Evolutionary conservation across 208 protist species (phyloP), one percentile per base, ranked within the genome.

Genomic region (Porcisia hertigi): DNA sequence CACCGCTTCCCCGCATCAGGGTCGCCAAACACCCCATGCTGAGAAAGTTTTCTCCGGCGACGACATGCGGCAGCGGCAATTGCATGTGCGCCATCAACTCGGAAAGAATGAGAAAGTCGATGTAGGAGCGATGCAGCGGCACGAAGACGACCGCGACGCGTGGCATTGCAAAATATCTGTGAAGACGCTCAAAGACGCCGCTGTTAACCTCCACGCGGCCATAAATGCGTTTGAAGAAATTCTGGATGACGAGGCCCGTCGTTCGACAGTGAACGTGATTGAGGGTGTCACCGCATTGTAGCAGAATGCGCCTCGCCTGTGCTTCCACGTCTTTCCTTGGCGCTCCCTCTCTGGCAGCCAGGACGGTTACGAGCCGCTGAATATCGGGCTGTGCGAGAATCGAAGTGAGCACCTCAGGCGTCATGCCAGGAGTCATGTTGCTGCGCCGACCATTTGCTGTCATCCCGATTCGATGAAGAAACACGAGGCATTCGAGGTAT

Each of bases 21-120:
- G 80, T 82, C 1, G 90, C 71, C 25, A 97, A 60, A 16, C 79
- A 62, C 11, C 90, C 89, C 85, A 98, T 83, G 34, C 84, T 80
- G 5, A 97, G 76, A 83, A 97, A 97, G 62, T 96, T 88, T 58
- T 98, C 94, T 18, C 94, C 94, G 7, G 95, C 87, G 55, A 92
- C 93, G 69, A 98, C 88, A 84, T 97, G 94, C 11, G 94, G 93
- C 14, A 86, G 72, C 2, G 92, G 79, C 43, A 95, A 74, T 14
- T 81, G 69, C 85, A 94, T 93, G 34, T 78, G 77, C 3, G 85
- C 81, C n/a, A 96, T 73, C 23, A 97, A 16, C 79, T 96, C 95
- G 8, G 91, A 91, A 73, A 98, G 64, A 47, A 96, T 83, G n/a
- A 97, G 76, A 77, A 98, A 98, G 76, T 98, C 95, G 23, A 94